Percentiles rank a stretch among this genome's conserved stretches.
phyloP scores from a whole-genome alignment of 768 basidiomycete genomes.

The Pleurotus salmoneostramineus region DNA sequence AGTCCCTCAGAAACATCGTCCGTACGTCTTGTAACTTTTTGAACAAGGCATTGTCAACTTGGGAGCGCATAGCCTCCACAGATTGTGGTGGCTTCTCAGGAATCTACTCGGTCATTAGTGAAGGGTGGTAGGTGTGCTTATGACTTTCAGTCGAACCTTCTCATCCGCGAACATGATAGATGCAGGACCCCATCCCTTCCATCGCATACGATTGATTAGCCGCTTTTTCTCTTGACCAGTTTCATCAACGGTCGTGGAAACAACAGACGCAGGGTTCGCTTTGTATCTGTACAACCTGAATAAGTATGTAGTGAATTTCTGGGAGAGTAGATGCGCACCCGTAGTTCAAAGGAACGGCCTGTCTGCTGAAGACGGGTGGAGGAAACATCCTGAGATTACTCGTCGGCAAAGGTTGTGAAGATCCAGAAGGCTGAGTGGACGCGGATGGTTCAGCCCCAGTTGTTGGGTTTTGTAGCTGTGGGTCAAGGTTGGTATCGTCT shows the following conservation, averaged over 20 bases:
- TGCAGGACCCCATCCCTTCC: conserved; percentile 78
- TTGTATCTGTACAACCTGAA: conserved; percentile 53
- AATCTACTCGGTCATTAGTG: conserved; percentile 33
- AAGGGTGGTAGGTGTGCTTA: background rate
- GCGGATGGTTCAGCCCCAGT: conserved; percentile 1
- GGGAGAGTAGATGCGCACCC: conserved; percentile 40
- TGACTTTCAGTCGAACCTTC: conserved; percentile 30
- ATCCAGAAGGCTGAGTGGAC: background rate
- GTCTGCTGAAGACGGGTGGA: conserved; percentile 85
- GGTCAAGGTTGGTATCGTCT: conserved; percentile 49
- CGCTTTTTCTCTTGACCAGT: conserved; percentile 81
- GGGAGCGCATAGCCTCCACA: conserved; percentile 56
- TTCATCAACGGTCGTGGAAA: conserved; percentile 62
- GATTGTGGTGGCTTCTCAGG: conserved; percentile 58
- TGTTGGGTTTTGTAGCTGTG: conserved; percentile 29
- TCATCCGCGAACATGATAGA: conserved; percentile 65
- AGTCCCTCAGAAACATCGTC: background rate
- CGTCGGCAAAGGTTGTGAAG: conserved; percentile 13
- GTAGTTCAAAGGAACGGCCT: conserved; percentile 76
- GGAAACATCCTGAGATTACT: conserved; percentile 78
- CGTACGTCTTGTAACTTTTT: conserved; percentile 50
- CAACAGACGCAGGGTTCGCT: conserved; percentile 69
- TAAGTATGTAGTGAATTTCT: background rate
- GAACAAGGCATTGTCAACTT: conserved; percentile 52
- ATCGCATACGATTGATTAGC: conserved; percentile 82